Percentiles rank a stretch among this genome's conserved stretches.
These are phyloP conservation scores for Gentiana dahurica DNA, from an alignment of 257 asterid species.

Conservation along the genomic window DNA sequence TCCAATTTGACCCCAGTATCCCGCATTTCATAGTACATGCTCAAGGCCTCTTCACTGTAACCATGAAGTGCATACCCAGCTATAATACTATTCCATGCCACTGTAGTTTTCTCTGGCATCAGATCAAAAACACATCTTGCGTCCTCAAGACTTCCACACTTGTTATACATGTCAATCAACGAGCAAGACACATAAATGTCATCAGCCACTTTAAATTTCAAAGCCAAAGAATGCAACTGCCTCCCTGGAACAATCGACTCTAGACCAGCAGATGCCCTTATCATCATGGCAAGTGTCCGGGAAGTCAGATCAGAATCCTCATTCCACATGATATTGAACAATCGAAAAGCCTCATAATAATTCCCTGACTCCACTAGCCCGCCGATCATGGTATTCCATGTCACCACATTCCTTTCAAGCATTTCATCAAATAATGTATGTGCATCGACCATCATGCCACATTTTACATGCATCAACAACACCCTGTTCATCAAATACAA, in stretches of 20 bases:
- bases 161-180: slow-evolving; percentile 85
- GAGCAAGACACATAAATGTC: slow-evolving; percentile 59
- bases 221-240: slow-evolving; percentile 56
- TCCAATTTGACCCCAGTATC: slow-evolving; percentile 68
- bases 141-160: slow-evolving; percentile 61
- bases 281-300: slow-evolving; percentile 42
- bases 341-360: slow-evolving; percentile 46
- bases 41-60: slow-evolving; percentile 63
- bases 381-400: slow-evolving; percentile 67
- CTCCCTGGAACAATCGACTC: slow-evolving; percentile 59
- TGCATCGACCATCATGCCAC: slow-evolving; percentile 85
- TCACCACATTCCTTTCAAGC: slow-evolving; percentile 47
- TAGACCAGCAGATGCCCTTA: slow-evolving; percentile 62
- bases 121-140: slow-evolving; percentile 51
- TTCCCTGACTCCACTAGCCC: slow-evolving; percentile 68
- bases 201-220: slow-evolving; percentile 39
- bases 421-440: slow-evolving; percentile 53
- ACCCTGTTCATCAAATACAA: slow-evolving; percentile 67
- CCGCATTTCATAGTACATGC: slow-evolving; percentile 66
- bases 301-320: slow-evolving; percentile 35
- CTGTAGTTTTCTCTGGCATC: slow-evolving; percentile 66
- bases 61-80: slow-evolving; percentile 75
- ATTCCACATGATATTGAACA: slow-evolving; percentile 56
- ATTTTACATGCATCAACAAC: slow-evolving; percentile 59
- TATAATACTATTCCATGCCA: slow-evolving; percentile 74